Evolutionary conservation across 2,329 filamentous ascomycete species (phyloP).

Genomic region (Clathrospora elynae): DNA sequence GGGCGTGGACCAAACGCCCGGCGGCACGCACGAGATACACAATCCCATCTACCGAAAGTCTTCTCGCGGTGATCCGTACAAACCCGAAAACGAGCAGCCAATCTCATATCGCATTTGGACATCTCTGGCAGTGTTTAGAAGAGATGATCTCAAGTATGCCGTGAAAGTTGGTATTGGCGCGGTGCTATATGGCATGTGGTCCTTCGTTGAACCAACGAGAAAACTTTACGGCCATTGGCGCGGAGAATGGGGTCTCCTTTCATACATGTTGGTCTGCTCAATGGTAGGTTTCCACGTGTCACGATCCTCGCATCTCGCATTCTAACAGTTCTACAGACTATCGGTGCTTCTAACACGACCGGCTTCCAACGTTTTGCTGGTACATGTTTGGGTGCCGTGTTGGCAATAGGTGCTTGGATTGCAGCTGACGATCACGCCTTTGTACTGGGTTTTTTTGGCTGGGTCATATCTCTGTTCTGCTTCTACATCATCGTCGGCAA

Average conservation of each 20-base stretch:
- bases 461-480: conserved; percentile 78
- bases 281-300: conserved; percentile 59
- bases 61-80: conserved; percentile 36
- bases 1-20: conserved; percentile 31
- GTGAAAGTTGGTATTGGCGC: conserved; percentile 93
- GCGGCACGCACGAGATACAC: conserved; percentile 44
- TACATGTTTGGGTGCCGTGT: conserved; percentile 78
- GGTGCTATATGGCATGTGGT: conserved; percentile 83
- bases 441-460: conserved; percentile 79
- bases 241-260: conserved; percentile 94
- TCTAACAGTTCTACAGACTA: conserved; percentile 60
- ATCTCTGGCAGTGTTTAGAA: conserved; percentile 61
- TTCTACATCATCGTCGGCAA: conserved; percentile 88
- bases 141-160: conserved; percentile 76
- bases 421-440: conserved; percentile 74
- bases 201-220: conserved; percentile 79
- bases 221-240: conserved; percentile 85
- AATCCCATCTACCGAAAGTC: conserved; percentile 41
- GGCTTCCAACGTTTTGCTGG: conserved; percentile 84
- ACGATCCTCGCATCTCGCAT: neutral
- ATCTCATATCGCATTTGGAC: conserved; percentile 59
- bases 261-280: conserved; percentile 96
- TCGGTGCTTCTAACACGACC: conserved; percentile 93
- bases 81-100: conserved; percentile 36
- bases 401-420: conserved; percentile 79